Percentiles rank a stretch among this genome's conserved stretches.
phyloP scores from a whole-genome alignment of 495 filamentous ascomycete genomes.

The Talaromyces ruber region DNA sequence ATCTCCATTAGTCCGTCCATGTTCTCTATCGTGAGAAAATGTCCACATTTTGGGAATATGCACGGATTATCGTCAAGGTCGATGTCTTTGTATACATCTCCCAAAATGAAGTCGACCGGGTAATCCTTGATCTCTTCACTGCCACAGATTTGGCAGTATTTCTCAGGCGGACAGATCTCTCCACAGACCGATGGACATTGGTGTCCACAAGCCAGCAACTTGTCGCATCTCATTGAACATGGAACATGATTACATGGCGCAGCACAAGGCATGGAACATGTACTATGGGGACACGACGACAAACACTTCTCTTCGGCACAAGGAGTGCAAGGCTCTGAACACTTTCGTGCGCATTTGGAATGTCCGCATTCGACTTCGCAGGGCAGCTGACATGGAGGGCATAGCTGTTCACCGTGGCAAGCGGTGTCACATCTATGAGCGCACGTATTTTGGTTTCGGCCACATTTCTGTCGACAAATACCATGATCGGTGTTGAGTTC shows the following conservation, averaged over 20 bases:
- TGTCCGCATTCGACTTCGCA: slow-evolving; percentile 60
- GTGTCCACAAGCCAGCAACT: slow-evolving; percentile 53
- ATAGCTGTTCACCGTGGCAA: slow-evolving; percentile 48
- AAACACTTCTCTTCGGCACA: slow-evolving; percentile 50
- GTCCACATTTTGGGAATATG: slow-evolving; percentile 57
- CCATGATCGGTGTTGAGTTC: slow-evolving; percentile 32
- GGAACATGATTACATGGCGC: slow-evolving; percentile 56
- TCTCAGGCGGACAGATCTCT: slow-evolving; percentile 47
- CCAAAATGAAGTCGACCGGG: slow-evolving; percentile 45
- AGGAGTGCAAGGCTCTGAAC: slow-evolving; percentile 55
- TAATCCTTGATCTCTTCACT: slow-evolving; percentile 28
- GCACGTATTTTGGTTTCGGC: slow-evolving; percentile 47
- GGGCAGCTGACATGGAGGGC: slow-evolving; percentile 41
- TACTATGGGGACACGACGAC: slow-evolving; percentile 48
- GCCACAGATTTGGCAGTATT: slow-evolving; percentile 52
- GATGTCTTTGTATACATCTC: slow-evolving; percentile 42
- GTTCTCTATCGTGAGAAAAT: slow-evolving; percentile 51
- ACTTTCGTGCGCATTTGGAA: slow-evolving; percentile 48
- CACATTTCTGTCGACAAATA: slow-evolving; percentile 43
- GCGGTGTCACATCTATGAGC: slow-evolving; percentile 41
- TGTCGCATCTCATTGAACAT: slow-evolving; percentile 56
- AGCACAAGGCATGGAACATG: slow-evolving; percentile 55
- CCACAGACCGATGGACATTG: slow-evolving; percentile 62
- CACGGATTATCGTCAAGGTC: slow-evolving; percentile 51
- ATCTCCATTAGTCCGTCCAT: slow-evolving; percentile 64